Evolutionary conservation across 352 stramenopile species (phyloP).

Genomic region (Pythium dissimile): DNA sequence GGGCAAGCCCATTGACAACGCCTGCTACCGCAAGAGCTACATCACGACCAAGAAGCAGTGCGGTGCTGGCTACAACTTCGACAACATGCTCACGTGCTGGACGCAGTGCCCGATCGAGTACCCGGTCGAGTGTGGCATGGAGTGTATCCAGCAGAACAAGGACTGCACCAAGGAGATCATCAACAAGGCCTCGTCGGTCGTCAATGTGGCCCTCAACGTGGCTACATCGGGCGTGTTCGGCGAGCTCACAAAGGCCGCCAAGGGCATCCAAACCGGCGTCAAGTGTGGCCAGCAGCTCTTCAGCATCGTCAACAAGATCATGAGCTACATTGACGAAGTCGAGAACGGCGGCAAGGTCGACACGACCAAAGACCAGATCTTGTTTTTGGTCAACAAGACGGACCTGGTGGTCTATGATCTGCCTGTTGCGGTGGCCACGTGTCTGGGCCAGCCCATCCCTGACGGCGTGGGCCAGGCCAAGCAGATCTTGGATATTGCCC

Average conservation of each 20-base stretch:
- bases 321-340: conserved; percentile 16
- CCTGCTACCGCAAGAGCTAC: conserved; percentile 29
- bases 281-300: conserved; percentile 19
- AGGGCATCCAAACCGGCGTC: conserved; percentile 15
- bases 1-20: conserved; percentile 17
- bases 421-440: conserved; percentile 40
- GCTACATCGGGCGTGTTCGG: conserved; percentile 37
- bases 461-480: conserved; percentile 31
- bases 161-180: conserved; percentile 43
- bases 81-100: conserved; percentile 51
- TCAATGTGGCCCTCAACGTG: conserved; percentile 29
- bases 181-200: conserved; percentile 35
- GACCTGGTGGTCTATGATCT: conserved; percentile 52
- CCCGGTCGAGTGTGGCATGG: conserved; percentile 42
- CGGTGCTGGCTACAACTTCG: conserved; percentile 39
- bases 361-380: conserved; percentile 46
- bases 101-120: conserved; percentile 55
- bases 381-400: conserved; percentile 48
- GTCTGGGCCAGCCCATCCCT: conserved; percentile 28
- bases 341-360: conserved; percentile 16
- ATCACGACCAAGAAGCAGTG: conserved; percentile 29
- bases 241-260: conserved; percentile 19
- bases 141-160: conserved; percentile 52
- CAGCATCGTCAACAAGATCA: conserved; percentile 6
- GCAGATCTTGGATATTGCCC: conserved; percentile 19